phyloP scores from a whole-genome alignment of 805 yeast species.

The Nakazawaea pomicola region DNA sequence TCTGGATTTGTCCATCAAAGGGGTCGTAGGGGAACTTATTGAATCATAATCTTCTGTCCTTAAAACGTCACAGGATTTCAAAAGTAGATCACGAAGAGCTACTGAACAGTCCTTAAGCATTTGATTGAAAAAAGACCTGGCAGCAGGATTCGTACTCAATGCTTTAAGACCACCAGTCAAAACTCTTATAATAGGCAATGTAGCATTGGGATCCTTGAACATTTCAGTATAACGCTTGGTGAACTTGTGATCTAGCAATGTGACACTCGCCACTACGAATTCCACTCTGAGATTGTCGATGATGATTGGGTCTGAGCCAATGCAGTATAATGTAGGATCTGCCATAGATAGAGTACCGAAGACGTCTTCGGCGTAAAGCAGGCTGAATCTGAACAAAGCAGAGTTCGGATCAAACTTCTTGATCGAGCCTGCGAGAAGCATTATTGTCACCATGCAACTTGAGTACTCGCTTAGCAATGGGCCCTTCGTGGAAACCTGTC shows the following conservation, averaged over 20 bases:
- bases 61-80: conserved; percentile 9
- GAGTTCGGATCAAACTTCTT: conserved; percentile 8
- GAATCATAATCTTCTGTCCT: conserved; percentile 2
- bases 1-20: conserved; percentile 13
- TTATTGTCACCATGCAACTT: conserved; percentile 11
- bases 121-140: conserved; percentile 1
- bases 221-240: conserved; percentile 1
- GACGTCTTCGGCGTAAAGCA: conserved; percentile 7
- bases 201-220: conserved; percentile 6
- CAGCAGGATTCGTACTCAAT: conserved; percentile 10
- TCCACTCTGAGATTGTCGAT: conserved; percentile 21
- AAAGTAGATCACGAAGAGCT: background rate
- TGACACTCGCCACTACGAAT: conserved; percentile 20
- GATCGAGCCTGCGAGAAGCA: conserved; percentile 11
- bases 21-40: conserved; percentile 13
- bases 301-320: conserved; percentile 15
- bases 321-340: conserved; percentile 16
- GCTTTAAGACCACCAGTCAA: conserved; percentile 11
- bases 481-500: conserved; percentile 7
- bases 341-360: conserved; percentile 9
- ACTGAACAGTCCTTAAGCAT: conserved; percentile 4
- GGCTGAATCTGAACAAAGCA: conserved; percentile 5
- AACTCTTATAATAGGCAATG: conserved; percentile 11
- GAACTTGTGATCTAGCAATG: conserved; percentile 13
- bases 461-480: conserved; percentile 3